A percentile compares a stretch with the other conserved stretches of the same genome.
Conservation (phyloP, 208 protist genomes). For the Trypanosoma theileri region DNA sequence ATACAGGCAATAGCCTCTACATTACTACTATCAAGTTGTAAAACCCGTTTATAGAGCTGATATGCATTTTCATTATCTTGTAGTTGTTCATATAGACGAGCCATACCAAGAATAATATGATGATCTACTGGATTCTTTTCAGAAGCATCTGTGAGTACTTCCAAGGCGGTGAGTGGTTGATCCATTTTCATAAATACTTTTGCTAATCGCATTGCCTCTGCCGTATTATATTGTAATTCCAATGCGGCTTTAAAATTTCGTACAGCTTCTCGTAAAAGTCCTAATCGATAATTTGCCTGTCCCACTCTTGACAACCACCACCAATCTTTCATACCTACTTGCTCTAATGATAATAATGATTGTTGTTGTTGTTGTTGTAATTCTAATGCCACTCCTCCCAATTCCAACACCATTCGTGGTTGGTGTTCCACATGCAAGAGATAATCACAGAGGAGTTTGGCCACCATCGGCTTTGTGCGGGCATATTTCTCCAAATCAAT, state of each 20-base stretch:
- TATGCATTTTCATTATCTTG: constrained; percentile 83
- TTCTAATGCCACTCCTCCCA: constrained; percentile 65
- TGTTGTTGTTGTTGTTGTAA: not conserved
- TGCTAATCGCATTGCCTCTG: constrained; percentile 86
- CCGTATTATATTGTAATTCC: constrained; percentile 81
- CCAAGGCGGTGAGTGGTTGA: constrained; percentile 92
- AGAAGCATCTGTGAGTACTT: constrained; percentile 79
- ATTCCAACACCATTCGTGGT: constrained; percentile 89
- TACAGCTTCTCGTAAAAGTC: constrained; percentile 94
- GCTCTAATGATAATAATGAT: not conserved
- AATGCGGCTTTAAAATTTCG: constrained; percentile 86
- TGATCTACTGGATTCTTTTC: constrained; percentile 87
- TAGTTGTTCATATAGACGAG: constrained; percentile 90
- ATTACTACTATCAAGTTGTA: constrained; percentile 88
- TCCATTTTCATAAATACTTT: constrained; percentile 94
- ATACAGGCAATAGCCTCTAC: constrained; percentile 95
- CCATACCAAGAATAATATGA: constrained; percentile 82
- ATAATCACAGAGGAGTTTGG: constrained; percentile 95
- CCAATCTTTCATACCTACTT: constrained; percentile 77
- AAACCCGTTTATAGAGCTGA: constrained; percentile 79
- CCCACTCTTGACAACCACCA: constrained; percentile 95
- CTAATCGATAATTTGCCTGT: constrained; percentile 94
- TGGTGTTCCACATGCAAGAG: constrained; percentile 94
- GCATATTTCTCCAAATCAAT: constrained; percentile 93
- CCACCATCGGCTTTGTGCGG: constrained; percentile 77